phyloP scores from a whole-genome alignment of 257 asterid genomes.

The Primulina eburnea region DNA sequence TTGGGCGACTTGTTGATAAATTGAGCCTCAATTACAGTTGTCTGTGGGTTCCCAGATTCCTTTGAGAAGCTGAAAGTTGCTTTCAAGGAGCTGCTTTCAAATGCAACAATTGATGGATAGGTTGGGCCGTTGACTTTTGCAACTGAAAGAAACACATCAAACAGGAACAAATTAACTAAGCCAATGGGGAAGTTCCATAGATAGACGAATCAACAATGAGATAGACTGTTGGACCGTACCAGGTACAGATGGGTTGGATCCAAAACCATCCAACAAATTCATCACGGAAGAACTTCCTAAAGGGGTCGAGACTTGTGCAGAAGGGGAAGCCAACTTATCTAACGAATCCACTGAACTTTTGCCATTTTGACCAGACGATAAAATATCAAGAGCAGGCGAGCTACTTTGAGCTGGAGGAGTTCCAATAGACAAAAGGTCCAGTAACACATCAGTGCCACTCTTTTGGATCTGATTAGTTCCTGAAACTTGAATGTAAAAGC shows the following conservation, averaged over 20 bases:
- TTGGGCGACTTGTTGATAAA: constrained; percentile 69
- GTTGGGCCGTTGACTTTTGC: constrained; percentile 62
- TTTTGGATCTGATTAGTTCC: constrained; percentile 55
- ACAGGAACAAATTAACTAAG: constrained; percentile 18
- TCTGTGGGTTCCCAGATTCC: constrained; percentile 70
- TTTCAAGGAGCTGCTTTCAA: constrained; percentile 74
- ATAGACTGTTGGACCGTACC: constrained; percentile 41
- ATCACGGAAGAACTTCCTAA: constrained; percentile 66
- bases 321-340: constrained; percentile 49
- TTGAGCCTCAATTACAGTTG: constrained; percentile 65
- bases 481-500: constrained; percentile 28
- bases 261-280: constrained; percentile 82
- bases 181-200: neutral
- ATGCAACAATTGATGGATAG: constrained; percentile 76
- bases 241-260: constrained; percentile 47
- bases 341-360: constrained; percentile 48
- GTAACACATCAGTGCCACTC: constrained; percentile 63
- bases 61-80: constrained; percentile 72
- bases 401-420: constrained; percentile 59
- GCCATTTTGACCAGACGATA: constrained; percentile 50
- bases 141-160: constrained; percentile 28
- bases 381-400: constrained; percentile 46
- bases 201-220: constrained; percentile 3
- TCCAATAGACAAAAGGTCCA: constrained; percentile 91
- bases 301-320: constrained; percentile 44